Conservation (phyloP, 495 filamentous ascomycete genomes). For the Wilcoxina mikolae region DNA sequence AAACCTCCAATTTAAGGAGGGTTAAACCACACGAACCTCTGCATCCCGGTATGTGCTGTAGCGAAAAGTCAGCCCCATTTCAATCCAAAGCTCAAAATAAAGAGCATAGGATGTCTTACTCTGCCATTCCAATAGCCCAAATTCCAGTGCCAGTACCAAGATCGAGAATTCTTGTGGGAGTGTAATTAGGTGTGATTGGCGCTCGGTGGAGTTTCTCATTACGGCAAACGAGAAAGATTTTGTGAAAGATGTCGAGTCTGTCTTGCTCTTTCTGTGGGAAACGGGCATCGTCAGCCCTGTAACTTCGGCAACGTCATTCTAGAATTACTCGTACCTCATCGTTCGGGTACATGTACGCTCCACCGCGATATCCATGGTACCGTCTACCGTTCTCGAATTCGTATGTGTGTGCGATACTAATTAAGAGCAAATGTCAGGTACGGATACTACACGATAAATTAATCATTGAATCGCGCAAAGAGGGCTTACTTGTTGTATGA, state of each 20-base stretch:
- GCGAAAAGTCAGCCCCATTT: conserved; percentile 6
- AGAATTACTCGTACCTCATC: too few species aligned
- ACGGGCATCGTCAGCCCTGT: not conserved
- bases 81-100: not conserved
- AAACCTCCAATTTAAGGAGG: too few species aligned
- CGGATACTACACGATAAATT: not conserved
- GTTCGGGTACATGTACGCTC: conserved; percentile 47
- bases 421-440: not conserved
- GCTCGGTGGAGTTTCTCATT: conserved; percentile 40
- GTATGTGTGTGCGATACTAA: conserved; percentile 20
- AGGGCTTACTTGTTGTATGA: conserved; percentile 1
- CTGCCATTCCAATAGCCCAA: conserved; percentile 78
- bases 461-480: not conserved
- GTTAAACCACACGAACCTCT: conserved; percentile 26
- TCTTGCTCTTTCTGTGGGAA: conserved; percentile 47
- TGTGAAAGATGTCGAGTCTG: conserved; percentile 65
- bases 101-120: conserved; percentile 36
- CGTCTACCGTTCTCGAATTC: conserved; percentile 43
- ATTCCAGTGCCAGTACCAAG: conserved; percentile 82
- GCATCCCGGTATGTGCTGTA: conserved; percentile 44
- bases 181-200: conserved; percentile 39
- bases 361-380: conserved; percentile 42
- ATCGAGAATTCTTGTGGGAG: conserved; percentile 49
- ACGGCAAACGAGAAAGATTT: conserved; percentile 55
- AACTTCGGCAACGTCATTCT: not conserved